Percentiles rank a stretch among this genome's conserved stretches.
phyloP scores from a whole-genome alignment of 208 protist species.

The Leishmania turanica region DNA sequence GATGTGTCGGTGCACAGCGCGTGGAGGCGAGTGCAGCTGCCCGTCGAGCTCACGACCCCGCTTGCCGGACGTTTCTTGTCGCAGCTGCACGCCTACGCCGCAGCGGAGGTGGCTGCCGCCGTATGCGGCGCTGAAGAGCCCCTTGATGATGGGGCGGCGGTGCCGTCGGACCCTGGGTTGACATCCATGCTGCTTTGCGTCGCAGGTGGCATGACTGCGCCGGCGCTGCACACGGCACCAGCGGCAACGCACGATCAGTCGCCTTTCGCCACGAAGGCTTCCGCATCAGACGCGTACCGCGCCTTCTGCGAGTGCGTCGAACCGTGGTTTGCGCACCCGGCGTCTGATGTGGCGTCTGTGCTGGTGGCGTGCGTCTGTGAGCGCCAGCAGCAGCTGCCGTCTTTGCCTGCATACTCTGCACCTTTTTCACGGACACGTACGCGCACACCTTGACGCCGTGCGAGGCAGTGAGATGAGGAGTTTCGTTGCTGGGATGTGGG shows the following conservation, averaged over 20 bases:
- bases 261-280: not conserved
- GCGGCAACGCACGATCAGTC: not conserved
- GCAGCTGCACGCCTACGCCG: conserved; percentile 32
- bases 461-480: not conserved
- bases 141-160: not conserved
- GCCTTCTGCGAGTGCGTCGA: conserved; percentile 22
- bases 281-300: not conserved
- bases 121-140: not conserved
- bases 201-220: conserved; percentile 14
- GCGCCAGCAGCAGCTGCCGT: not conserved
- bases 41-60: conserved; percentile 17
- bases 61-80: conserved; percentile 44
- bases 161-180: not conserved
- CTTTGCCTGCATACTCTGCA: not conserved
- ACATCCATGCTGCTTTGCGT: conserved; percentile 29
- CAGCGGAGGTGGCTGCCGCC: conserved; percentile 19
- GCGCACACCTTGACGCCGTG: not conserved
- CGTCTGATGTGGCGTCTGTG: not conserved
- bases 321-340: conserved; percentile 23
- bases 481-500: not conserved
- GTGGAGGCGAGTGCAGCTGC: conserved; percentile 51
- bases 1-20: conserved; percentile 13
- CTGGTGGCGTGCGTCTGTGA: conserved; percentile 16
- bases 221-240: not conserved
- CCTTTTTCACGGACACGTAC: not conserved